Evolutionary conservation across 192 early-diverging fungal genomes (phyloP), one percentile per base, ranked within the genome.

Genomic region (Coemansia umbellata): DNA sequence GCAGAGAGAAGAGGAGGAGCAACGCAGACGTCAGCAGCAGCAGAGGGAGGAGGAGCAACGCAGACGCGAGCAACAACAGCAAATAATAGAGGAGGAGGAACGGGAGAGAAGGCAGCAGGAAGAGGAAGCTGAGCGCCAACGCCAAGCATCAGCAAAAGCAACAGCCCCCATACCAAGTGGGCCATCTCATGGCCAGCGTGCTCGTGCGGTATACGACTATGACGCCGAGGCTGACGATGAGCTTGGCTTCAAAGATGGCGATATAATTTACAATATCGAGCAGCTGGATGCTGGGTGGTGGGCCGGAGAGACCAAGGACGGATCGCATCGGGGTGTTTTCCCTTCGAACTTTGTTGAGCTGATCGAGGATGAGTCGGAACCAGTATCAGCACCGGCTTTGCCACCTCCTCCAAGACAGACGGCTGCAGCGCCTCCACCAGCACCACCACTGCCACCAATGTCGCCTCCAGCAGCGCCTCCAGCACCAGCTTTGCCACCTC

Each of bases 261-360:
- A 95, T 37, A 70, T 86, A 10, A 86, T 97, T 40, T 78, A 60
- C 13, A 80, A 83, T 19, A 86, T 97, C 33, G 84, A 87, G 14
- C 81, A 91, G 74, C 40, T 91, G 37, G 91, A 91, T 66, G 87
- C 91, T 31, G 93, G 89, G 31, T 97, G 94, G 94, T 95, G 93
- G 94, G 81, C 84, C 33, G 94, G 91, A 47, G 78, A 79, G 23
- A 87, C 84, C 49, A 75, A 87, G 47, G 83, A 88, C 60, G 90
- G 90, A 9, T 59, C 73, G 18, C 75, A 84, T 8, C 78, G 78
- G 31, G 93, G 93, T 23, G 63, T 94, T 31, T 96, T 96, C 78
- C 93, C 93, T 19, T 80, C 81, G 31, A 85, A 85, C 69, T 85
- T 80, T 63, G 83, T 85, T 22, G 81, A 81, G 39, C 49, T 81